phyloP scores from a whole-genome alignment of 2,329 filamentous ascomycete genomes.

The Penicillium vulpinum region DNA sequence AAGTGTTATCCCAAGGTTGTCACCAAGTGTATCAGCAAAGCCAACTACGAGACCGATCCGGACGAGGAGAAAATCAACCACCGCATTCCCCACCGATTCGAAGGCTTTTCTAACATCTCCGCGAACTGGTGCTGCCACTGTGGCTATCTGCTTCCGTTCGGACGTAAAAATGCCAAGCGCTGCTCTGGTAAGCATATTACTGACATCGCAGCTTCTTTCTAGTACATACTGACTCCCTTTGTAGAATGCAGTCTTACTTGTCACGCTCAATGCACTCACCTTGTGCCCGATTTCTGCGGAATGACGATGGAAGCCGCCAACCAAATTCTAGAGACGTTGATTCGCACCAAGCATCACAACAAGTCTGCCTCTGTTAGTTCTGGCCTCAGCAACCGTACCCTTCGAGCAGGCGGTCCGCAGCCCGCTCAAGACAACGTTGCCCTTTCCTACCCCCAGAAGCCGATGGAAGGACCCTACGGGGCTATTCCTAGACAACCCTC shows the following conservation, averaged over 20 bases:
- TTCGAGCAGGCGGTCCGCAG: constrained; percentile 56
- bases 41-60: constrained; percentile 95
- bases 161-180: constrained; percentile 90
- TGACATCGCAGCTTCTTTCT: neutral
- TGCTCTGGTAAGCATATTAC: constrained; percentile 66
- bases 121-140: constrained; percentile 99
- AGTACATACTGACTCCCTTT: constrained; percentile 14
- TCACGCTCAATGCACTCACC: constrained; percentile 86
- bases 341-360: constrained; percentile 73
- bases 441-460: constrained; percentile 38
- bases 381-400: constrained; percentile 64
- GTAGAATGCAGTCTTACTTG: constrained; percentile 87
- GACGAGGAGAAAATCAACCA: constrained; percentile 99
- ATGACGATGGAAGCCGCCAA: constrained; percentile 99
- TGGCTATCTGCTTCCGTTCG: constrained; percentile 91
- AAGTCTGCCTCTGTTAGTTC: constrained; percentile 54
- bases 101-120: constrained; percentile 94
- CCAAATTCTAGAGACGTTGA: constrained; percentile 84
- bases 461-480: constrained; percentile 39
- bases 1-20: constrained; percentile 97
- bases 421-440: constrained; percentile 40
- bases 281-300: constrained; percentile 97
- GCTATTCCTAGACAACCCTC: constrained; percentile 40
- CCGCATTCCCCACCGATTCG: constrained; percentile 95
- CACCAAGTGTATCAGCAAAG: constrained; percentile 99